Evolutionary conservation across 345 rosid genomes (phyloP), one percentile per base, ranked within the genome.

Genomic region (Cochlearia excelsa): DNA sequence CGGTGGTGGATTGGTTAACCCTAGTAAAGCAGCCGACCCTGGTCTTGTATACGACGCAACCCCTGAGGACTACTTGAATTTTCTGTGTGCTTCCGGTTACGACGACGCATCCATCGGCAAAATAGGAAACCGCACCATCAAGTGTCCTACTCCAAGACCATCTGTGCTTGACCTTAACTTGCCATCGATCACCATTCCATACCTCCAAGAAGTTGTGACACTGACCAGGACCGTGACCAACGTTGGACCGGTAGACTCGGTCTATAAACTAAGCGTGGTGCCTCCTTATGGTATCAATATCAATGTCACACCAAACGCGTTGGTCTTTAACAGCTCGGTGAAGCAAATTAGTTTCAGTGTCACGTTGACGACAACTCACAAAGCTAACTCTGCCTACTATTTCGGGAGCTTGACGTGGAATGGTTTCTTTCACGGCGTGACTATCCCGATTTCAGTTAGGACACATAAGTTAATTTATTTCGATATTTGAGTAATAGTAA

Each of bases 1-100:
- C 5, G 96, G 94, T 7, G 77, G 83, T 3, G 88, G 87, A 8
- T 77, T 82, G 49, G 75, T 82, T 6, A 75, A 75, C 54, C 85
- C 91, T 2, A 61, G 74, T 0, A 68, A 54, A 30, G 88, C 91
- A 30, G 65, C 68, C 34, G 63, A 75, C 38, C 87, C 85, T 0
- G 87, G 90, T 34, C 71, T 88, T 23, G 59, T 88, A 1, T 82
- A 82, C 48, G 85, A 85, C 9, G 68, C 81, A 11, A 40, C 55
- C 46, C 64, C 65, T 1, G 59, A 69, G 9, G 84, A 80, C 30
- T 83, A 83, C 50, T 42, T 70, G 4, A 76, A 33, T 8, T 77
- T 69, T 43, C 57, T 80, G 1, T 84, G 85, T 33, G 77, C 81
- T 46, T 62, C 76, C 26, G 53, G 66, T n/a, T 82, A 77, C 56